Evolutionary conservation across 2,329 filamentous ascomycete species (phyloP).

Genomic region (Claviceps lovelessii): DNA sequence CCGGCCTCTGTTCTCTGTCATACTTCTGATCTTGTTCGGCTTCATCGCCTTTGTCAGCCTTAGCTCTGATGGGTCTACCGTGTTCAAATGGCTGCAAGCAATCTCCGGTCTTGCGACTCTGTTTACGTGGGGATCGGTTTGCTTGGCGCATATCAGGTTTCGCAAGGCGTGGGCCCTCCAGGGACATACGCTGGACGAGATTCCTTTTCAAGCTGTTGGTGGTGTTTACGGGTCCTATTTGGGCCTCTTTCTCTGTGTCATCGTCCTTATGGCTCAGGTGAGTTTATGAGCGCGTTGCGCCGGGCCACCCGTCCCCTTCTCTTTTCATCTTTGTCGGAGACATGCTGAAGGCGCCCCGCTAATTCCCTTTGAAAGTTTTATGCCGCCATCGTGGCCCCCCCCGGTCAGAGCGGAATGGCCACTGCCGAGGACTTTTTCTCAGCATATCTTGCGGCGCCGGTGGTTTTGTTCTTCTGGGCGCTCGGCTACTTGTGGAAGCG

Average conservation of each 20-base stretch:
- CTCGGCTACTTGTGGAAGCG: constrained; percentile 53
- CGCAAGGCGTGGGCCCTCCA: constrained; percentile 43
- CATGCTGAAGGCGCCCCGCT: not conserved
- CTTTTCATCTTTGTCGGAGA: not conserved
- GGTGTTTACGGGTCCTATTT: constrained; percentile 51
- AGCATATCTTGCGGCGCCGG: constrained; percentile 37
- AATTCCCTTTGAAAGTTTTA: constrained; percentile 27
- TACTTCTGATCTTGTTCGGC: constrained; percentile 32
- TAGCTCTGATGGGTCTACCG: constrained; percentile 26
- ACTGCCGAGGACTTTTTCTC: constrained; percentile 40
- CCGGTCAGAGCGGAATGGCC: constrained; percentile 19
- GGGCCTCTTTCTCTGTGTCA: constrained; percentile 41
- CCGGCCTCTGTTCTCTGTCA: constrained; percentile 37
- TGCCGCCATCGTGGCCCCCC: constrained; percentile 27
- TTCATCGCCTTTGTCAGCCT: constrained; percentile 29
- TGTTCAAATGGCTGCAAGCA: constrained; percentile 49
- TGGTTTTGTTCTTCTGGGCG: constrained; percentile 42
- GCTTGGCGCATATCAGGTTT: constrained; percentile 50
- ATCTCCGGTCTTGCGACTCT: constrained; percentile 47
- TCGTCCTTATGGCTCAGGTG: constrained; percentile 43
- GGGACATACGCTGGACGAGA: constrained; percentile 48
- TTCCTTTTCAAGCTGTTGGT: constrained; percentile 46
- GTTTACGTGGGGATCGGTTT: constrained; percentile 52
- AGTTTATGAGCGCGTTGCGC: constrained; percentile 6
- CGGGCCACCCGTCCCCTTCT: no score